phyloP scores from a whole-genome alignment of 768 basidiomycete genomes.

The Lactifluus pinguis region DNA sequence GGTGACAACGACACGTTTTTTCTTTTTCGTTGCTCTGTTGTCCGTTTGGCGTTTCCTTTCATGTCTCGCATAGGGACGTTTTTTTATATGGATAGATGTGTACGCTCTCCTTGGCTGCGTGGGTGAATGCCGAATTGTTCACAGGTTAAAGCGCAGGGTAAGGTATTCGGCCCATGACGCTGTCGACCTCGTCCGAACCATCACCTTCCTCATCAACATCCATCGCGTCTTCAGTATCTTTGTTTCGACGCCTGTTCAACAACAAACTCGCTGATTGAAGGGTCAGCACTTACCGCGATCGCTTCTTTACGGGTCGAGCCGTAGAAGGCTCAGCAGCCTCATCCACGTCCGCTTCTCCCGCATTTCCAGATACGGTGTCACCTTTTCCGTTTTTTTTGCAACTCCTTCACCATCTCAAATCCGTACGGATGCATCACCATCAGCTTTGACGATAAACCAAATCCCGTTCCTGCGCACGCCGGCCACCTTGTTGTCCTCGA shows the following conservation, averaged over 20 bases:
- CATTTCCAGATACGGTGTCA: conserved; percentile 45
- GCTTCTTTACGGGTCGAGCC: conserved; percentile 22
- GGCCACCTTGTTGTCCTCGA: too few relatives aligned
- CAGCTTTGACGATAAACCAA: conserved; percentile 51
- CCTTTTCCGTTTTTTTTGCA: conserved; percentile 62
- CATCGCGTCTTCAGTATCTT: conserved; percentile 39
- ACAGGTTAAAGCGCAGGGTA: too few relatives aligned
- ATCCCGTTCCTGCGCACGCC: too few relatives aligned
- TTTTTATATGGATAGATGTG: too few relatives aligned
- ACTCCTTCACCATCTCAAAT: conserved; percentile 45
- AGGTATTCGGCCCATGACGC: conserved; percentile 25
- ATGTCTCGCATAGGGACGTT: background rate
- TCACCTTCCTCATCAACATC: conserved; percentile 42
- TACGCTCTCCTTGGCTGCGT: background rate
- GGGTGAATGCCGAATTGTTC: background rate
- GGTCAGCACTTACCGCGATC: conserved; percentile 22
- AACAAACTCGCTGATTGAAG: background rate
- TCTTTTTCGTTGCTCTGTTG: too few relatives aligned
- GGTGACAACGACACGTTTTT: too few relatives aligned
- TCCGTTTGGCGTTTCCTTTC: too few relatives aligned
- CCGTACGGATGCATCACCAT: conserved; percentile 87
- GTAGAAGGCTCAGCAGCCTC: conserved; percentile 22
- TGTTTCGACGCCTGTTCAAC: background rate
- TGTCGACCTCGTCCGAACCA: conserved; percentile 31
- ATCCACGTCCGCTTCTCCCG: conserved; percentile 19